Base-by-base conservation (phyloP, 2,329 filamentous ascomycete genomes). In the Ophiocordyceps camponoti-rufipedis region DNA sequence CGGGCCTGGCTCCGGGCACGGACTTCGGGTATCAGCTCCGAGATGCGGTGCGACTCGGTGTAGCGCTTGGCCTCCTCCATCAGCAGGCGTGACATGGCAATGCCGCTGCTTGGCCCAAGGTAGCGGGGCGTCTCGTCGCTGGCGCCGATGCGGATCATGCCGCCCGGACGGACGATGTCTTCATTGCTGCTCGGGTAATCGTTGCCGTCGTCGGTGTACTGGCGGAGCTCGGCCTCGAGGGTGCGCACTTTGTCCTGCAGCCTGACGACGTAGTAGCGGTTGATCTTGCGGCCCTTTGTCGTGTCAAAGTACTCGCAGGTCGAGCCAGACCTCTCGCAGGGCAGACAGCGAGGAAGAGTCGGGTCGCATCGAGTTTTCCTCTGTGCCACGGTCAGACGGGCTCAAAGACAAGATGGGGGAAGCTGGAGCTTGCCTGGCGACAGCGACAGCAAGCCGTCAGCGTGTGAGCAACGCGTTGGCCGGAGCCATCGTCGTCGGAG, bases 11-110 rank as follows among this genome's bases (percentile, higher is more conserved):
- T 23, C 23, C 23, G 23, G 23, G 23, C 23, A 61, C 65, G 78
- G 58, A 74, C 67, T 46, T 88, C 82, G 4, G 88, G 85, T 31
- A 95, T 85, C 44, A 96, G 79, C 53, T 95, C 87, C 47, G 86
- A 87, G 58, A 96, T 95, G 52, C 82, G 86, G 61, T 87, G 85
- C 5, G 86, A 82, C 55, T 91, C 83, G 28, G 87, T 93, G 56
- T 89, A 94, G 50, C 87, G 82, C 65, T 94, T 96, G 45, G 89
- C 89, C 62, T 94, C 79, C 60, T 95, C 88, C 83, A 98, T 95
- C 11, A 98, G 80, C 53, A 96, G 72, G 29, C 89, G 79, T 12
- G 88, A 94, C 68, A 96, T 94, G 57, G 87, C 85, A 55, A 95
- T 94, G 48, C 89, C 91, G 60, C 89, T 96, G 43, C 88, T 94